Evolutionary conservation across 2,329 filamentous ascomycete genomes (phyloP), one percentile per base, ranked within the genome.

Genomic region (Scedosporium boydii): DNA sequence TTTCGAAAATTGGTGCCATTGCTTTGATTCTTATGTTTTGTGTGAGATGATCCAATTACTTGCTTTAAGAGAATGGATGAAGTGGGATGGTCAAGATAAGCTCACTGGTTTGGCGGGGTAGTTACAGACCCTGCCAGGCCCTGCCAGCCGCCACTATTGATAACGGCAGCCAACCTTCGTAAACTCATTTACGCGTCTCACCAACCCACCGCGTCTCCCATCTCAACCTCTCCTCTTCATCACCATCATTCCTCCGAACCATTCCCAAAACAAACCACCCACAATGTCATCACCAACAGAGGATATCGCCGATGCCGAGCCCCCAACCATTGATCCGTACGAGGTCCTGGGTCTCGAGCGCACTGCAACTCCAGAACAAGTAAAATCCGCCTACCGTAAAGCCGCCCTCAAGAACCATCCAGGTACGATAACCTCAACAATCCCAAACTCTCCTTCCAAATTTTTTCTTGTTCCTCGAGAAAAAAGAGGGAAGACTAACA

Each of bases 361-460:
- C 64, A 78, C 83, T 60, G 92, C 92, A 14, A 90, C 89, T 0
- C 77, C 86, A 48, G 86, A 91, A 65, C 85, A 96, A 69, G 84
- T 99, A 77, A 97, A 96, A 73, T 86, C 85, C 18, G 91, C 93
- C 18, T 99, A 99, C 78, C 89, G 91, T 71, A 96, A 96, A 73
- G 86, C 89, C 59, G 95, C 95, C 3, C 80, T 99, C 64, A 92
- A 87, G 73, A 84, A 93, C 69, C 95, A 99, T 70, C 90, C 90
- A 68, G 89, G 89, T 93, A 82, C 68, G 76, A 60, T 12, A n/a
- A 29, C 44, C 21, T 58, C 29, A 42, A 23, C 5, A 18, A 69
- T 44, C 70, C 65, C 9, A 44, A 58, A 18, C 18, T 38, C 38
- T 9, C 56, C 2, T 21, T 27, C 7, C 53, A 7, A 21, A 41